phyloP scores from a whole-genome alignment of 73 alveolate species.

The Symbiodinium pilosum region DNA sequence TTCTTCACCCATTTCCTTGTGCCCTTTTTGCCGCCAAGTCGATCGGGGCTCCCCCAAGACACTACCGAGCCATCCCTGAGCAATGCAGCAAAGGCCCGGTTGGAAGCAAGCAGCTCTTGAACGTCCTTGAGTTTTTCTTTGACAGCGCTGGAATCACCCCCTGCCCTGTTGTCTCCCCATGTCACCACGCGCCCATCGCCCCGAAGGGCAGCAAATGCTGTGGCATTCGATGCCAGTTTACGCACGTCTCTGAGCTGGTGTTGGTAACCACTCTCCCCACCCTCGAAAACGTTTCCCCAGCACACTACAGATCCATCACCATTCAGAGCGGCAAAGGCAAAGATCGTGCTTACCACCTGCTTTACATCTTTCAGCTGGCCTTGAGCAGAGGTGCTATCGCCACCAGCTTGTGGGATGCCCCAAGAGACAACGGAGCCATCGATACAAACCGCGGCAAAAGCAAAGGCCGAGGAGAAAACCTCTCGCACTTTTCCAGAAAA shows the following conservation, averaged over 20 bases:
- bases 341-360: neutral
- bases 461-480: neutral
- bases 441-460: neutral
- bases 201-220: neutral
- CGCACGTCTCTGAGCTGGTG: neutral
- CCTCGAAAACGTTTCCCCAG: neutral
- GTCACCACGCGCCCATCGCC: neutral
- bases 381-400: neutral
- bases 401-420: neutral
- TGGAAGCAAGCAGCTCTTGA: neutral
- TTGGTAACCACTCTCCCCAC: neutral
- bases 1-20: neutral
- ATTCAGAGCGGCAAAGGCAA: neutral
- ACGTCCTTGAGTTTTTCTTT: neutral
- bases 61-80: neutral
- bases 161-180: neutral
- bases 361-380: neutral
- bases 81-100: neutral
- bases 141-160: neutral
- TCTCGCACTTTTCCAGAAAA: neutral
- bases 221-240: neutral
- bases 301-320: neutral
- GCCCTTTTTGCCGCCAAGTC: neutral
- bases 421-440: neutral
- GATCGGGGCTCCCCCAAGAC: neutral